Base-by-base conservation (phyloP, 2,329 filamentous ascomycete species). In the Scolecobasidium constrictum region DNA sequence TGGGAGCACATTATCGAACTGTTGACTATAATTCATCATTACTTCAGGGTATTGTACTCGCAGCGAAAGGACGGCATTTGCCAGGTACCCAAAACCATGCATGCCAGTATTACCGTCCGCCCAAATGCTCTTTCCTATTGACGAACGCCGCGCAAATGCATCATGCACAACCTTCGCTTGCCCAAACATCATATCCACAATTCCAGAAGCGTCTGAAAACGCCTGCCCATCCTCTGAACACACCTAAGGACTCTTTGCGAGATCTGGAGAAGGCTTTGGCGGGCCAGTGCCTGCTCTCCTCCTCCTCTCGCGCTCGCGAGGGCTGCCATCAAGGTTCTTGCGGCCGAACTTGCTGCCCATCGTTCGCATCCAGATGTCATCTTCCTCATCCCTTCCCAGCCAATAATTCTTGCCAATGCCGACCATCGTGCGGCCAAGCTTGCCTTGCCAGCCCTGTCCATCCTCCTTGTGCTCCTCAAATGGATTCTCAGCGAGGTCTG, bases 361-460 rank as follows among this genome's bases (percentile, higher is more conserved):
- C 7, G 71, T 73, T 37, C 73, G 70, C 54, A 80, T 73, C 84
- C 84, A 92, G 47, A 78, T 77, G 38, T 79, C 61, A 45, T 75
- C 68, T 46, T 70, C 75, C 44, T 76, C 65, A 40, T 76, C 76
- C 47, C 65, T 62, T 22, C 83, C 83, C 13, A 94, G 67, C 87
- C 88, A 95, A 65, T 93, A 95, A 45, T 71, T 72, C 50, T 75
- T 75, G 31, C 83, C 83, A 18, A 86, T 69, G 7, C 72, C 72
- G 20, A 94, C 71, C 83, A 95, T 84, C 22, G 74, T 56, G 40
- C 88, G 73, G n/a, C 87, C 88, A 9, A 93, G 55, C 53, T 77
- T 79, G 23, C 87, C 88, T 58, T 73, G 74, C 76, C 83, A 87
- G 15, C 87, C 87, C 48, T 82, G 72, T 9, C 86, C 86, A 44